Evolutionary conservation across 352 stramenopile genomes (phyloP).

Genomic region (Peronospora tabacina): DNA sequence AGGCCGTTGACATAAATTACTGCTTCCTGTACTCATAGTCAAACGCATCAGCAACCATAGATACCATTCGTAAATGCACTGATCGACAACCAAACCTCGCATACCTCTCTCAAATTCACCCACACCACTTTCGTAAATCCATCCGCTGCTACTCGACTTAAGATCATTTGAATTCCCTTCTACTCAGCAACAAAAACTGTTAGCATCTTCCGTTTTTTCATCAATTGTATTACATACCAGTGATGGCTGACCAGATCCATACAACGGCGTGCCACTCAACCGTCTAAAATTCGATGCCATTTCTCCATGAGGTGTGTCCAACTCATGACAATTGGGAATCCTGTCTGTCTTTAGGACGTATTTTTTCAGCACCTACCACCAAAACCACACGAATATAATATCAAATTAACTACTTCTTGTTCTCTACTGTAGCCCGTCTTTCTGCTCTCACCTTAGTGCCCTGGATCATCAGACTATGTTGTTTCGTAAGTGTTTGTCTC

Average conservation of each 20-base stretch:
- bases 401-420: background rate
- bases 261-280: conserved; percentile 58
- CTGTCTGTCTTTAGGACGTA: conserved; percentile 82
- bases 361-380: conserved; percentile 56
- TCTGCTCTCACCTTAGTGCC: conserved; percentile 50
- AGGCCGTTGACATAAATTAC: conserved; percentile 76
- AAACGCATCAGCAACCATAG: conserved; percentile 1
- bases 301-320: conserved; percentile 54
- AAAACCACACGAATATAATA: background rate
- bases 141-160: conserved; percentile 52
- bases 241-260: conserved; percentile 65
- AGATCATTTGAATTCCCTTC: conserved; percentile 71
- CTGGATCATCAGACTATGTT: conserved; percentile 54
- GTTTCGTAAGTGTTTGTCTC: conserved; percentile 36
- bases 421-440: background rate
- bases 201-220: background rate
- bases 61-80: background rate
- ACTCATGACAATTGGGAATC: conserved; percentile 71
- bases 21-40: conserved; percentile 38
- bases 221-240: conserved; percentile 29
- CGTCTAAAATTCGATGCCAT: conserved; percentile 73
- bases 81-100: background rate
- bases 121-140: conserved; percentile 78
- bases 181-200: conserved; percentile 16
- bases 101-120: conserved; percentile 74